Conservation (phyloP, 140 eudicot species). For the Bidens hawaiensis region DNA sequence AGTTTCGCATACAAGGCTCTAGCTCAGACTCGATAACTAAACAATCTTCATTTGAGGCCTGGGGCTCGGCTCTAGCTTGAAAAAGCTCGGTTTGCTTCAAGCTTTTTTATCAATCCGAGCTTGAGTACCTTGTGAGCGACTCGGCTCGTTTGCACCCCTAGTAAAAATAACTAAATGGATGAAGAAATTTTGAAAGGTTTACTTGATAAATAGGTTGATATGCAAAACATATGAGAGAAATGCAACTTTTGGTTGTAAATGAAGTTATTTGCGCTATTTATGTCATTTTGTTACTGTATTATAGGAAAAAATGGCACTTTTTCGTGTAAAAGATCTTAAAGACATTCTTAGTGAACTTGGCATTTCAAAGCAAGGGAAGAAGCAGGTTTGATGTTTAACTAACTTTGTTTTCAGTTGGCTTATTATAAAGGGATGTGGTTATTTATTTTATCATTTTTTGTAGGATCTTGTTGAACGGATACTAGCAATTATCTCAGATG, state of each 20-base stretch:
- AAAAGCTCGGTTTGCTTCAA: too few relatives aligned
- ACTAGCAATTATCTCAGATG: slow-evolving; percentile 70
- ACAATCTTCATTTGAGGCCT: too few relatives aligned
- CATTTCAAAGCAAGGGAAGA: slow-evolving; percentile 95
- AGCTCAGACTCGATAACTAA: too few relatives aligned
- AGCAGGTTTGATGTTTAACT: slow-evolving; percentile 58
- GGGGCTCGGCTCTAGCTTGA: too few relatives aligned
- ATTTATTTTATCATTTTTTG: slow-evolving; percentile 16
- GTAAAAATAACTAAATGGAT: too few relatives aligned
- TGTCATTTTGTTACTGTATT: slow-evolving; percentile 14
- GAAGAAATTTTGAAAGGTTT: too few relatives aligned
- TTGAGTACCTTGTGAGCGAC: too few relatives aligned
- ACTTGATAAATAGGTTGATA: too few relatives aligned
- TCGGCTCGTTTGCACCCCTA: too few relatives aligned
- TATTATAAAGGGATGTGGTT: neutral
- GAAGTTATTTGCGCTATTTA: slow-evolving; percentile 9
- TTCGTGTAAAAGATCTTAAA: slow-evolving; percentile 94
- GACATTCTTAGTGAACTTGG: slow-evolving; percentile 79
- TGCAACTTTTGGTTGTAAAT: neutral
- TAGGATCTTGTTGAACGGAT: slow-evolving; percentile 95
- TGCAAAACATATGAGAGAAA: too few relatives aligned
- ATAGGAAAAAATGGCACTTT: slow-evolving; percentile 78
- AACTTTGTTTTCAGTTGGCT: neutral
- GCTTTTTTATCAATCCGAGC: too few relatives aligned
- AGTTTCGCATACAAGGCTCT: too few relatives aligned